Conservation (phyloP, 208 protist species). For the Entamoeba histolytica region DNA sequence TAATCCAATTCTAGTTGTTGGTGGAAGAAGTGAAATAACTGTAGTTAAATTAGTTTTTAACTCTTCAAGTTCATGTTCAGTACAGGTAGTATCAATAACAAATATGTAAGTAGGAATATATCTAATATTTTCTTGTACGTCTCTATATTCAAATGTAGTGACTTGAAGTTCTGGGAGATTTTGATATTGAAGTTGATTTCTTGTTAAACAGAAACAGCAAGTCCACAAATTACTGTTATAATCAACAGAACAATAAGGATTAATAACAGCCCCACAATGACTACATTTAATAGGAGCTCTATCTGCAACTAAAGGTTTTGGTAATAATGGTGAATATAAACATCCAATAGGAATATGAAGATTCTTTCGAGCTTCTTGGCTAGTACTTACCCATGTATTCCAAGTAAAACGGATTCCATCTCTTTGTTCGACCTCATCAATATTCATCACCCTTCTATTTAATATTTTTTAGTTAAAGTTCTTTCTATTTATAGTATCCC, state of each 20-base stretch:
- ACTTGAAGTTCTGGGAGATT: neutral
- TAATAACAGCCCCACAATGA: neutral
- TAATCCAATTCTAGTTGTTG: neutral
- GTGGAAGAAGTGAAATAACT: neutral
- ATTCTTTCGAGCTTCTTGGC: neutral
- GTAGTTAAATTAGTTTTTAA: neutral
- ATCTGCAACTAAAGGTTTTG: neutral
- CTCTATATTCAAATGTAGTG: neutral
- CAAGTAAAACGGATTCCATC: neutral
- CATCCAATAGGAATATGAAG: neutral
- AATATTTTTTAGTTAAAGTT: no score
- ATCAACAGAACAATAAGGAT: neutral
- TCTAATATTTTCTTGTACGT: neutral
- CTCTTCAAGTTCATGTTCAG: neutral
- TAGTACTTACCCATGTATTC: neutral
- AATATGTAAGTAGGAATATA: constrained; percentile 5
- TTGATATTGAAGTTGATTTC: neutral
- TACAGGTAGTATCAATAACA: constrained; percentile 1
- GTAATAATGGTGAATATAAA: neutral
- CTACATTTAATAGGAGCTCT: neutral
- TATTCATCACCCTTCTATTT: neutral
- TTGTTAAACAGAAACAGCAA: neutral
- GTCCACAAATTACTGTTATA: neutral
- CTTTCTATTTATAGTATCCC: no score
- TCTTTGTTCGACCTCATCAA: neutral